A percentile compares a stretch with the other conserved stretches of the same genome.
phyloP scores from a whole-genome alignment of 495 filamentous ascomycete species.

The Hypoxylon fuscum region DNA sequence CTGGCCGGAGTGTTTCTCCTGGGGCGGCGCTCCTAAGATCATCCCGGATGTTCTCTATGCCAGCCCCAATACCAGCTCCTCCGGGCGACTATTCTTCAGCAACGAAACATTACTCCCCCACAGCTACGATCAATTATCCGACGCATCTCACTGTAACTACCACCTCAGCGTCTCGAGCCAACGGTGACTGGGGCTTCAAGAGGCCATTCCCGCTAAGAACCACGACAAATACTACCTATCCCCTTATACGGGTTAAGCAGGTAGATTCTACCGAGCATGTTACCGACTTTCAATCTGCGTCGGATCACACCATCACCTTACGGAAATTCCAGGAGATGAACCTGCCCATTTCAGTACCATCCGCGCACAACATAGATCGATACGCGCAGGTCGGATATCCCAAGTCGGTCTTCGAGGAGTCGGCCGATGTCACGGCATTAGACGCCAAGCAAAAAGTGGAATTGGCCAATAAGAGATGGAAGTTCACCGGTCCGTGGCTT shows the following conservation, averaged over 20 bases:
- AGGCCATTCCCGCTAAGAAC: conserved; percentile 78
- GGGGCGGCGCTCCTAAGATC: conserved; percentile 67
- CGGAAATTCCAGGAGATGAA: conserved; percentile 83
- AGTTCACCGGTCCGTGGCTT: conserved; percentile 83
- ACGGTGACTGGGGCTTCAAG: conserved; percentile 96
- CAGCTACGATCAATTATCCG: conserved; percentile 80
- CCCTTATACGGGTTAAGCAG: conserved; percentile 73
- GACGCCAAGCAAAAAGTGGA: conserved; percentile 38
- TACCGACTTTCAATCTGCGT: conserved; percentile 86
- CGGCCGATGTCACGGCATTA: conserved; percentile 59
- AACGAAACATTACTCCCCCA: conserved; percentile 49
- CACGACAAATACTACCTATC: conserved; percentile 74
- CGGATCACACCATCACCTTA: conserved; percentile 82
- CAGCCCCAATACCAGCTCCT: conserved; percentile 59
- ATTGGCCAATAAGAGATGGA: conserved; percentile 66
- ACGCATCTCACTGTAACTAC: conserved; percentile 86
- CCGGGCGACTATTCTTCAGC: conserved; percentile 45
- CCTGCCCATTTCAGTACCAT: conserved; percentile 62
- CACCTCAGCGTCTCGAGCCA: conserved; percentile 71
- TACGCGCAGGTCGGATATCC: conserved; percentile 2
- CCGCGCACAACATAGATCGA: conserved; percentile 38
- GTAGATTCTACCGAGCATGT: conserved; percentile 91
- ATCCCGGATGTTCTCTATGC: conserved; percentile 68
- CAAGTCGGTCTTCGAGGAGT: conserved; percentile 68
- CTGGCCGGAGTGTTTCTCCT: conserved; percentile 60